phyloP scores from a whole-genome alignment of 345 rosid species.

The Toxicodendron radicans region DNA sequence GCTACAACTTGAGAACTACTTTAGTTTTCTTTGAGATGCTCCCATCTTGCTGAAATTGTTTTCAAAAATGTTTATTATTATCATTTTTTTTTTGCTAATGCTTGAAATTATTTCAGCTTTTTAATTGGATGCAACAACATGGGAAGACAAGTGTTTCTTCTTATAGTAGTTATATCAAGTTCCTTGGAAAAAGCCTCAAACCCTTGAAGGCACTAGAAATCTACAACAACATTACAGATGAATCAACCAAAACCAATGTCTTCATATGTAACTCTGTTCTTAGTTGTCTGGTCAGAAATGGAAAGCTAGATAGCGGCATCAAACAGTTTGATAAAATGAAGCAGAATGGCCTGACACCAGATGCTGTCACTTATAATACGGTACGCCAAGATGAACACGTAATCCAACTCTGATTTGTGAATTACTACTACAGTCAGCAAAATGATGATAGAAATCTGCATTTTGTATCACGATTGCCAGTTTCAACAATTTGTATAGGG shows the following conservation, averaged over 20 bases:
- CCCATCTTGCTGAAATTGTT: not conserved
- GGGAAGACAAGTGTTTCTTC: conserved; percentile 65
- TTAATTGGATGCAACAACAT: conserved; percentile 85
- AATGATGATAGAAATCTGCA: conserved; percentile 1
- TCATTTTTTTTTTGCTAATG: not conserved
- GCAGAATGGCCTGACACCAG: conserved; percentile 82
- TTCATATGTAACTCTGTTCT: conserved; percentile 81
- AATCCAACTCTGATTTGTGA: conserved; percentile 12
- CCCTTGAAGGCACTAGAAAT: conserved; percentile 70
- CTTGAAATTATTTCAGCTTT: conserved; percentile 56
- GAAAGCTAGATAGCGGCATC: conserved; percentile 60
- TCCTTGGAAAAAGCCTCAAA: conserved; percentile 55
- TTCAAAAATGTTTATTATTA: not conserved
- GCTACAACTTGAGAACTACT: conserved; percentile 7
- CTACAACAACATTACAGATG: conserved; percentile 64
- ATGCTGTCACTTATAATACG: conserved; percentile 76
- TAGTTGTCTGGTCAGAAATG: conserved; percentile 72
- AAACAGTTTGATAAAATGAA: conserved; percentile 86
- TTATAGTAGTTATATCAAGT: conserved; percentile 75
- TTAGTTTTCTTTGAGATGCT: conserved; percentile 3
- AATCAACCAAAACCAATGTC: conserved; percentile 61
- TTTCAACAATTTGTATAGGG: not conserved
- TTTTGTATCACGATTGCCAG: not conserved
- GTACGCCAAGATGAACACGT: conserved; percentile 35
- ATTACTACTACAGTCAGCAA: not conserved